Evolutionary conservation across 1,139 yeast species (phyloP).

Genomic region (Starmera stellimalicola): DNA sequence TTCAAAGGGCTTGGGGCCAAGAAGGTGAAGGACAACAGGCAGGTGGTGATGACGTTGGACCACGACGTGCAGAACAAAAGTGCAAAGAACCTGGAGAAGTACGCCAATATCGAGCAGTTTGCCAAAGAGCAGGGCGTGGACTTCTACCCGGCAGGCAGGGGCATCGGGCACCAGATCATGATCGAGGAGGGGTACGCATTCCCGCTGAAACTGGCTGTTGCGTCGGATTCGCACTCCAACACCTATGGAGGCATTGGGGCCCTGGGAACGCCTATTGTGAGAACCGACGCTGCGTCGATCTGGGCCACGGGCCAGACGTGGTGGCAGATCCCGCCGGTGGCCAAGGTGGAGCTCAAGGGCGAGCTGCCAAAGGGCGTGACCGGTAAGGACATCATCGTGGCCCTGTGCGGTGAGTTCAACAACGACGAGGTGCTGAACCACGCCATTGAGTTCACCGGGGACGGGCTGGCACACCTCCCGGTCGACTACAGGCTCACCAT

Average conservation of each 20-base stretch:
- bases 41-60: constrained; percentile 91
- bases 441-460: constrained; percentile 94
- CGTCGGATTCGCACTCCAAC: constrained; percentile 95
- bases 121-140: constrained; percentile 91
- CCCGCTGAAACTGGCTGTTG: constrained; percentile 88
- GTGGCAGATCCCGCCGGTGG: constrained; percentile 99
- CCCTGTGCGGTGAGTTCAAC: constrained; percentile 90
- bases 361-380: constrained; percentile 77
- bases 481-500: constrained; percentile 91
- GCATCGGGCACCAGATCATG: constrained; percentile 98
- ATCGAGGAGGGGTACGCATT: constrained; percentile 98
- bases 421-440: constrained; percentile 95
- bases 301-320: constrained; percentile 99
- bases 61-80: constrained; percentile 95
- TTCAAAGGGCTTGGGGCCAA: constrained; percentile 93
- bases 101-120: constrained; percentile 77
- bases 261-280: constrained; percentile 92
- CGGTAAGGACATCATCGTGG: constrained; percentile 95
- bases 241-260: constrained; percentile 97
- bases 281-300: constrained; percentile 97
- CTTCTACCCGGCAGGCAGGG: constrained; percentile 97
- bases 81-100: constrained; percentile 81
- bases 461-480: constrained; percentile 62
- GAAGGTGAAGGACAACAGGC: constrained; percentile 71
- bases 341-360: constrained; percentile 82